Evolutionary conservation across 768 basidiomycete species (phyloP).

Genomic region (Psilocybe azurescens): DNA sequence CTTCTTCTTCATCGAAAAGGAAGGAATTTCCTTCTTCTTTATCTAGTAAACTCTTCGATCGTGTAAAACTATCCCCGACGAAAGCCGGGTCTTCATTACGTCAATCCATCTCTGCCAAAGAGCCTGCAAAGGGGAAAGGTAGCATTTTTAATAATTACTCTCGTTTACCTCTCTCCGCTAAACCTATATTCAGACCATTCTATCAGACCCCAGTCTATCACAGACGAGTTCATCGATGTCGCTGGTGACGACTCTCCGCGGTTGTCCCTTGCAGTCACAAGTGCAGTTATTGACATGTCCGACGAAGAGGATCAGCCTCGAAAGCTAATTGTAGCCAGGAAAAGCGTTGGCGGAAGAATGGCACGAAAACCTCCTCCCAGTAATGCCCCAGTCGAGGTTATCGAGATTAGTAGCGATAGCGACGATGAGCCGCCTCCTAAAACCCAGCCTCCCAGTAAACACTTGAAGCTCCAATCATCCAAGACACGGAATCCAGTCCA

Average conservation of each 20-base stretch:
- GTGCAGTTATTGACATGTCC: neutral
- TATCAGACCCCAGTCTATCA: neutral
- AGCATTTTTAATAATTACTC: neutral
- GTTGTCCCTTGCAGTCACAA: neutral
- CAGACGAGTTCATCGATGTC: neutral
- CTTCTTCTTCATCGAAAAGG: neutral
- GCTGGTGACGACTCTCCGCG: neutral
- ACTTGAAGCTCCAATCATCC: neutral
- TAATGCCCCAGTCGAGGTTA: neutral
- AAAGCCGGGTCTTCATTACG: neutral
- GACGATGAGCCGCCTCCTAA: neutral
- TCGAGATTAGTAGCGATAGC: constrained; percentile 1
- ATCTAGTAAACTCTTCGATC: neutral
- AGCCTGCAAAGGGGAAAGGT: neutral
- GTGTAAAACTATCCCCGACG: neutral
- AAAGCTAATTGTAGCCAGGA: neutral
- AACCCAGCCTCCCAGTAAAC: neutral
- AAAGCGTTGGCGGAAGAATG: neutral
- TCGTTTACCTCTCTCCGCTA: neutral
- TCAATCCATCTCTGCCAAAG: neutral
- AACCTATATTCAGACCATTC: neutral
- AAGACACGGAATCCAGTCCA: neutral
- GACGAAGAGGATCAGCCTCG: neutral
- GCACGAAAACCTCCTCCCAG: neutral
- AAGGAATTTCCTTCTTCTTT: neutral